phyloP scores from a whole-genome alignment of 768 basidiomycete species.

The Russula lepida region DNA sequence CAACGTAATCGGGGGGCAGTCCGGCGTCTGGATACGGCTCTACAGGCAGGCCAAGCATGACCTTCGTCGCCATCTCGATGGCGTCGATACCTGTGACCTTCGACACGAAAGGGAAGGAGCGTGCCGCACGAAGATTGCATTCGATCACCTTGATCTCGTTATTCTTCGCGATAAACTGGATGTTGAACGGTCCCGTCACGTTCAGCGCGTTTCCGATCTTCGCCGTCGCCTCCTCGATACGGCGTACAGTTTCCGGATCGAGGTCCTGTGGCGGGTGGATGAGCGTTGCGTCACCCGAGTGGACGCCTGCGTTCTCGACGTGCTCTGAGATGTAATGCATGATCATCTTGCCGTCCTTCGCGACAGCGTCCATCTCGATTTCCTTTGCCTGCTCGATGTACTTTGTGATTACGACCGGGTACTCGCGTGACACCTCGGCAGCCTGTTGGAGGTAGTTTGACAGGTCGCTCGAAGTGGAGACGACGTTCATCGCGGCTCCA shows the following conservation, averaged over 20 bases:
- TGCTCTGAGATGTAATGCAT: conserved; percentile 99
- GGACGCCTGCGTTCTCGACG: conserved; percentile 97
- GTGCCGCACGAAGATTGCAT: conserved; percentile 94
- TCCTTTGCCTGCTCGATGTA: conserved; percentile 99
- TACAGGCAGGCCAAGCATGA: conserved; percentile 88
- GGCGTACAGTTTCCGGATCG: conserved; percentile 91
- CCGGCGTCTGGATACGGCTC: conserved; percentile 85
- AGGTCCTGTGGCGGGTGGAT: conserved; percentile 98
- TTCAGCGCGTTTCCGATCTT: conserved; percentile 98
- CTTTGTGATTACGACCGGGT: conserved; percentile 97
- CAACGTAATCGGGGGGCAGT: conserved; percentile 89
- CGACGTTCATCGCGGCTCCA: conserved; percentile 99
- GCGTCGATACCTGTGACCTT: conserved; percentile 98
- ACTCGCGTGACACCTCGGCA: conserved; percentile 89
- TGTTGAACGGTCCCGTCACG: conserved; percentile 98
- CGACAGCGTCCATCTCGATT: conserved; percentile 99
- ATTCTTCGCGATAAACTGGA: conserved; percentile 99
- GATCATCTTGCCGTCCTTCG: conserved; percentile 93
- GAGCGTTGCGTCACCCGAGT: conserved; percentile 96
- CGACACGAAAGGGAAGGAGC: conserved; percentile 98
- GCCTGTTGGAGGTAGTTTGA: conserved; percentile 90
- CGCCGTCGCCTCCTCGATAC: conserved; percentile 92
- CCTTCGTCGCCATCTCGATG: conserved; percentile 98
- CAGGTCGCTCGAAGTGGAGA: conserved; percentile 86
- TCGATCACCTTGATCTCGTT: conserved; percentile 99